Percentiles rank a stretch among this genome's conserved stretches.
Evolutionary conservation across 352 stramenopile species (phyloP).

Genomic region (Phytophthora hibernalis): DNA sequence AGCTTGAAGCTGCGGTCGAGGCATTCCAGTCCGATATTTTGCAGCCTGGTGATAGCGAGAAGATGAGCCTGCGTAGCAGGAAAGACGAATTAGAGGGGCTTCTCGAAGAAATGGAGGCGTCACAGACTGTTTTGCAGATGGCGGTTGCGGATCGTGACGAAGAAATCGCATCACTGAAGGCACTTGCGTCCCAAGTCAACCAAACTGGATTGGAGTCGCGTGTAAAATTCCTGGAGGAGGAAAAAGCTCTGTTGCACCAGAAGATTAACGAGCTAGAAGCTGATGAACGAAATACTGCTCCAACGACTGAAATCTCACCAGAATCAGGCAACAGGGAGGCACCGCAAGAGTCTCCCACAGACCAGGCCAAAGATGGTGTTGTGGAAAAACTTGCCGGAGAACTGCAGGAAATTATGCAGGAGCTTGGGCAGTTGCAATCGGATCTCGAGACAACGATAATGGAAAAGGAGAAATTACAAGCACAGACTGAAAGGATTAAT

Average conservation of each 20-base stretch:
- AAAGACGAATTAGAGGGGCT: constrained; percentile 23
- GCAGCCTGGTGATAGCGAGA: constrained; percentile 7
- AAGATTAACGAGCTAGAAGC: constrained; percentile 34
- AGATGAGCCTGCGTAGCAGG: constrained; percentile 6
- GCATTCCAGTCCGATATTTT: constrained; percentile 6
- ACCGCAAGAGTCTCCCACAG: background rate
- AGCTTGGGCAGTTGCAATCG: constrained; percentile 41
- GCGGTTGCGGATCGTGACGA: constrained; percentile 32
- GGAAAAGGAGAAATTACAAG: constrained; percentile 46
- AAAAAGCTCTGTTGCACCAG: constrained; percentile 43
- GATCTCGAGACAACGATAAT: constrained; percentile 37
- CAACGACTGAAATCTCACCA: constrained; percentile 1
- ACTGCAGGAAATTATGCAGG: constrained; percentile 49
- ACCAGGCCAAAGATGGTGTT: constrained; percentile 19
- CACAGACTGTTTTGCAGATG: constrained; percentile 28
- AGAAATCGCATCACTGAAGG: constrained; percentile 30
- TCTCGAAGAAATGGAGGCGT: constrained; percentile 22
- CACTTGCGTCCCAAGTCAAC: background rate
- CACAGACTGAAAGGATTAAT: constrained; percentile 41
- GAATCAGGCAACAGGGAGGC: background rate
- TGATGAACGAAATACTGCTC: constrained; percentile 7
- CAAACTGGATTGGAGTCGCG: constrained; percentile 28
- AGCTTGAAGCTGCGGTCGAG: constrained; percentile 35
- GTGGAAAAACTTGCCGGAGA: constrained; percentile 36
- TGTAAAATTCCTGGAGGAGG: constrained; percentile 37